Percentiles rank a stretch among this genome's conserved stretches.
phyloP scores from a whole-genome alignment of 1,284 basidiomycete species.

The Sanghuangporus weigelae region DNA sequence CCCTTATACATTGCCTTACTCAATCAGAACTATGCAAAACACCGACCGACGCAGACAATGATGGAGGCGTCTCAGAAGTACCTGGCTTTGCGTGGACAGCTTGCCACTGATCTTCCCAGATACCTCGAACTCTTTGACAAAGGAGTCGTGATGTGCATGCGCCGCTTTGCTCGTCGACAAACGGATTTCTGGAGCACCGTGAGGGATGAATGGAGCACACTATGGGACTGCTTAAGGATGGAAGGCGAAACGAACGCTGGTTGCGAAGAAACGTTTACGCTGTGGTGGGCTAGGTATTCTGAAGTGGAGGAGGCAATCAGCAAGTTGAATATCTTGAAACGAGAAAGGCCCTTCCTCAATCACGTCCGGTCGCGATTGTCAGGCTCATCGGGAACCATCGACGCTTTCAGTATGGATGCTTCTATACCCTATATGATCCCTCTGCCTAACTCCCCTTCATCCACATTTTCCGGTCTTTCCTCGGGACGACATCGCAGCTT shows the following conservation, averaged over 20 bases:
- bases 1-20: conserved; percentile 63
- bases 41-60: conserved; percentile 55
- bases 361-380: conserved; percentile 11
- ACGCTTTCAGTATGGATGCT: conserved; percentile 7
- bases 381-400: conserved; percentile 19
- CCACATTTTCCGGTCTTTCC: conserved; percentile 7
- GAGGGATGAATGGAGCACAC: conserved; percentile 58
- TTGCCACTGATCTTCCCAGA: conserved; percentile 60
- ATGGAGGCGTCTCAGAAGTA: conserved; percentile 69
- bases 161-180: conserved; percentile 51
- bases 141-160: conserved; percentile 47
- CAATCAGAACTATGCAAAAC: conserved; percentile 55
- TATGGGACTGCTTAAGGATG: conserved; percentile 74
- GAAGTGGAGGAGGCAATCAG: conserved; percentile 51
- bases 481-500: conserved; percentile 12
- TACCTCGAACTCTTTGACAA: conserved; percentile 54
- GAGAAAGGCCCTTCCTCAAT: conserved; percentile 20
- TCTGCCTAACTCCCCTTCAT: conserved; percentile 8
- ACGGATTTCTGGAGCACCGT: conserved; percentile 52
- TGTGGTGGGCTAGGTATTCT: conserved; percentile 61
- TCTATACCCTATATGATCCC: conserved; percentile 4
- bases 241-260: conserved; percentile 68
- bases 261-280: conserved; percentile 56
- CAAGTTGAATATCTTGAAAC: conserved; percentile 38
- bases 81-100: conserved; percentile 63